Base-by-base conservation (phyloP, 225 moss, liverwort and hornwort species). In the Pleurozium schreberi region DNA sequence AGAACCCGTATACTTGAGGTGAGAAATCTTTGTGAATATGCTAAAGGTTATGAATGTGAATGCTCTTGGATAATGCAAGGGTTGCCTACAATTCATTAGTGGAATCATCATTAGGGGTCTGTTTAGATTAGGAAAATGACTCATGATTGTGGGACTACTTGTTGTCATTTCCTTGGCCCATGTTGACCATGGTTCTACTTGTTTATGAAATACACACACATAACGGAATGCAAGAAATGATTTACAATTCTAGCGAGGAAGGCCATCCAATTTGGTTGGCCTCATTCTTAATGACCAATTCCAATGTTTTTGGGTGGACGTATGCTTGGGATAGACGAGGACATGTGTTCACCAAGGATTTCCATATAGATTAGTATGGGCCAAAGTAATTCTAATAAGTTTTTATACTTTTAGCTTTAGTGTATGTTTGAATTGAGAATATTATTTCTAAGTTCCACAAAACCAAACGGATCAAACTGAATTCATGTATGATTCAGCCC, bases 291-390 rank as follows among this genome's bases (percentile, higher is more conserved):
- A 65, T 65, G 36, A 17, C 28, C 73, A 28, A 73, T 45, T 73
- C 28, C 17, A 45, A 45, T 7, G 12, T 18, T 20, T 18, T 45
- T 34, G 15, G 16, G 19, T 11, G 25, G 6, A 62, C 15, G 40
- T n/a, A n/a, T n/a, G n/a, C 40, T 22, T 47, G 9, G 5, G 7
- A 27, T 10, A 38, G 16, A 25, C 38, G 9, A 28, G 0, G 11
- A 40, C 11, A 58, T 11, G 27, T 27, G n/a, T 57, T 42, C 1
- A 42, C 42, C 27, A 58, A 16, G 18, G 6, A 55, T 38, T 47
- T 19, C 6, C 2, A 1, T 14, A 50, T 0, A 16, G 38, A 53
- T 17, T n/a, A 0, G 10, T 7, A 11, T n/a, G 7, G 11, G 2
- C 4, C 4, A 27, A 27, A 58, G 5, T 28, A 18, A 2, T 40